Evolutionary conservation across 306 rosid genomes (phyloP).

Genomic region (Rosa rugosa): DNA sequence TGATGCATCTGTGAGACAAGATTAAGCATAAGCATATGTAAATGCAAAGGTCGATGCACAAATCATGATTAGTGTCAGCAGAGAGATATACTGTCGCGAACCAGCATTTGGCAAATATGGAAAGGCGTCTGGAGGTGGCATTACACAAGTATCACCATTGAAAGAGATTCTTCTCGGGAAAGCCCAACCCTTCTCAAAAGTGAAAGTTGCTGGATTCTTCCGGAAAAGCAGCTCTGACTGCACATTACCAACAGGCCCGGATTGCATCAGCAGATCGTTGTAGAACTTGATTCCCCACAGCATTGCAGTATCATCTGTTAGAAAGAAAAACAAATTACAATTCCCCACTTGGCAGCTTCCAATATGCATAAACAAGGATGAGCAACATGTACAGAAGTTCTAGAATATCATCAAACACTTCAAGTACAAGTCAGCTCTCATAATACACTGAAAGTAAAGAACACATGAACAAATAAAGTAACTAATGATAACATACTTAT

Average conservation of each 20-base stretch:
- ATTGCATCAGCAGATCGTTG: constrained; percentile 80
- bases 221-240: constrained; percentile 82
- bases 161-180: constrained; percentile 83
- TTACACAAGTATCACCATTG: constrained; percentile 91
- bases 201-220: constrained; percentile 64
- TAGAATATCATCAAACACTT: neutral
- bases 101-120: constrained; percentile 70
- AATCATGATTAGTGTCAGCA: constrained; percentile 36
- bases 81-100: constrained; percentile 38
- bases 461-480: neutral
- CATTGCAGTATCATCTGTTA: constrained; percentile 87
- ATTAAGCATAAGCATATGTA: constrained; percentile 32
- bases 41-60: constrained; percentile 41
- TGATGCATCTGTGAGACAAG: neutral
- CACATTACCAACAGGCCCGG: constrained; percentile 74
- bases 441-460: neutral
- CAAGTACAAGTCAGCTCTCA: neutral
- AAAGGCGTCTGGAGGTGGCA: constrained; percentile 90
- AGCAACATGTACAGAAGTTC: neutral
- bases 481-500: constrained; percentile 54
- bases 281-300: constrained; percentile 92
- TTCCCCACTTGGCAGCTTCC: neutral
- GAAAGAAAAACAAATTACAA: constrained; percentile 21
- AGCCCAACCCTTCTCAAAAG: constrained; percentile 91
- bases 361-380: neutral